Evolutionary conservation across 2,329 filamentous ascomycete species (phyloP), one percentile per base, ranked within the genome.

Genomic region (Incumbomyces lentus): DNA sequence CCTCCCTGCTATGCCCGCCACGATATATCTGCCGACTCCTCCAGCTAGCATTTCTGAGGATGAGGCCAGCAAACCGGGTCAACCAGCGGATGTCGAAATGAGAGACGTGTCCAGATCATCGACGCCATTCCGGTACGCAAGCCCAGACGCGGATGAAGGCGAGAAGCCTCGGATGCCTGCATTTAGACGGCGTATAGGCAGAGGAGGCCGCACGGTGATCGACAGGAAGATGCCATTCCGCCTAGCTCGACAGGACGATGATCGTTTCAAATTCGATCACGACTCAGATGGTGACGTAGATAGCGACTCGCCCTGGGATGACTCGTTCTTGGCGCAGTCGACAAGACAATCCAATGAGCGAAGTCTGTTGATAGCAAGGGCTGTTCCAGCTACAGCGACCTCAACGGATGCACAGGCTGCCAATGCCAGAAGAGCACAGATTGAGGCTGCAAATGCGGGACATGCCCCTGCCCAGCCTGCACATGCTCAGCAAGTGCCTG

Each of bases 191-290:
- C 82, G 92, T 49, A 80, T 88, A 46, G 90, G 90, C 45, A 83
- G 90, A 56, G 75, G 89, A 52, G 87, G 88, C 52, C 81, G 90
- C 33, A 65, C 94, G 55, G 87, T 88, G 76, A 86, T 96, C 55
- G 92, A 96, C 66, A 82, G 88, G 57, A 81, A 85, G 56, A 81
- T 87, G 60, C 74, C 70, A 52, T 63, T 75, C 36, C 74, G 70
- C 43, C 64, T 62, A 58, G 68, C 68, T 70, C 64, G 60, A 67
- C 33, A 17, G 33, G 62, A 71, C 41, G 66, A 73, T 47, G 85
- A 90, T 60, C 77, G 81, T 51, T 95, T 84, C 76, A 93, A 88
- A 66, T 94, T 86, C 67, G 86, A 93, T 59, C 81, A 82, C 19
- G 86, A 94, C 57, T 86, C 88, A 51, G 82, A 83, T 52, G 86